Conservation (phyloP, 2,329 filamentous ascomycete genomes). For the Monosporascus ibericus region DNA sequence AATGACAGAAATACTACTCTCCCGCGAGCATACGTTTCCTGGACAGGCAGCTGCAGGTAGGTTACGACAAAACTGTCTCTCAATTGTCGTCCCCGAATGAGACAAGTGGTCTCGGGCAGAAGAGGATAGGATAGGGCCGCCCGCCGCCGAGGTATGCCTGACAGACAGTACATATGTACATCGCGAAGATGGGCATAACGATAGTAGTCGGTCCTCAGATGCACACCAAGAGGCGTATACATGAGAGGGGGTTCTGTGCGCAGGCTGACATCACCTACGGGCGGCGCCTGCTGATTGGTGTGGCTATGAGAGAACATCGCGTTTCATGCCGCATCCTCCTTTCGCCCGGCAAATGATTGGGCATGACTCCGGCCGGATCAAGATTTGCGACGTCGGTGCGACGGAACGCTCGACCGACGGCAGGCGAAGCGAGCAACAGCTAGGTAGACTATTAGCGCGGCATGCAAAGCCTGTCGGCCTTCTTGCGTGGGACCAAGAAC, state of each 20-base stretch:
- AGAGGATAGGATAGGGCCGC: neutral
- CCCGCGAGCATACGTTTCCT: neutral
- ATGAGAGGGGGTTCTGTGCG: neutral
- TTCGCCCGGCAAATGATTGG: neutral
- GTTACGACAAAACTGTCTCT: neutral
- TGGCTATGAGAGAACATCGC: neutral
- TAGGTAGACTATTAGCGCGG: neutral
- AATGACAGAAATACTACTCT: neutral
- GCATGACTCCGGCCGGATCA: neutral
- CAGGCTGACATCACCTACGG: neutral
- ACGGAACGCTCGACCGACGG: neutral
- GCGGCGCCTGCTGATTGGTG: neutral
- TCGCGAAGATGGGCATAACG: neutral
- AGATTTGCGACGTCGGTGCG: neutral
- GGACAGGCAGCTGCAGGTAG: neutral
- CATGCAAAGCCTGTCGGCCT: neutral
- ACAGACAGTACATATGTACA: neutral
- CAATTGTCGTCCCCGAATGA: neutral
- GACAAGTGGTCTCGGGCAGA: neutral
- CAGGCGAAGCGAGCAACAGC: neutral
- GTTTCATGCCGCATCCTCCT: neutral
- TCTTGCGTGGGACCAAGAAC: neutral
- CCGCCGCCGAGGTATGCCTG: neutral
- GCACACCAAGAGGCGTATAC: neutral
- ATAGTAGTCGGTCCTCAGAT: neutral